phyloP scores from a whole-genome alignment of 2,329 filamentous ascomycete genomes.

The Colletotrichum lupini region DNA sequence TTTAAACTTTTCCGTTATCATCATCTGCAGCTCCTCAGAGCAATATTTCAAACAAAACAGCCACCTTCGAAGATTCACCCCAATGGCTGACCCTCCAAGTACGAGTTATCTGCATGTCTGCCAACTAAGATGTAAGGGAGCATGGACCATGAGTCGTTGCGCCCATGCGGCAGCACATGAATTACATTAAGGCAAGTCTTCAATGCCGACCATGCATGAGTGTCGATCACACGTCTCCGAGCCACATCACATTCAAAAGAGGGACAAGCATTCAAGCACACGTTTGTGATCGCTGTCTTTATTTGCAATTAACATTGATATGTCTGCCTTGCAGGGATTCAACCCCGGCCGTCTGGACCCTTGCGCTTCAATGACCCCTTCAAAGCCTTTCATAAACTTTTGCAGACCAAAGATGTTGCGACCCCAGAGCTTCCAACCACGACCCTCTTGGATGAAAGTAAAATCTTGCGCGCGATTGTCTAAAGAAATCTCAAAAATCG shows the following conservation, averaged over 20 bases:
- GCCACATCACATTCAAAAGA: background rate
- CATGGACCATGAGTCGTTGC: background rate
- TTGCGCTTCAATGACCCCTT: background rate
- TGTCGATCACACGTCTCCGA: background rate
- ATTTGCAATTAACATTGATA: background rate
- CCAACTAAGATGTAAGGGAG: background rate
- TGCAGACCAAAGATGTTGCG: background rate
- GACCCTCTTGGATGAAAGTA: background rate
- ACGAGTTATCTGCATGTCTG: background rate
- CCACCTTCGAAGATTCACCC: background rate
- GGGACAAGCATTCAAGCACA: background rate
- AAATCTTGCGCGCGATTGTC: background rate
- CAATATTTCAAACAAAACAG: background rate
- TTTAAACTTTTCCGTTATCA: background rate
- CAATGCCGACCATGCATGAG: background rate
- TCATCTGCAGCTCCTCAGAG: background rate
- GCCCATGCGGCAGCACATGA: background rate
- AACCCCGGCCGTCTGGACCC: background rate
- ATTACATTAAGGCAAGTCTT: background rate
- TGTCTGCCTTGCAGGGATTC: background rate
- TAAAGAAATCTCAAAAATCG: background rate
- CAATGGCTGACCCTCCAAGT: background rate
- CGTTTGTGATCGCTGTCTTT: background rate
- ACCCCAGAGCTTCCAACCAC: background rate
- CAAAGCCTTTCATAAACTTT: background rate